phyloP scores from a whole-genome alignment of 139 green algal species.

The Nannochloris sp. region DNA sequence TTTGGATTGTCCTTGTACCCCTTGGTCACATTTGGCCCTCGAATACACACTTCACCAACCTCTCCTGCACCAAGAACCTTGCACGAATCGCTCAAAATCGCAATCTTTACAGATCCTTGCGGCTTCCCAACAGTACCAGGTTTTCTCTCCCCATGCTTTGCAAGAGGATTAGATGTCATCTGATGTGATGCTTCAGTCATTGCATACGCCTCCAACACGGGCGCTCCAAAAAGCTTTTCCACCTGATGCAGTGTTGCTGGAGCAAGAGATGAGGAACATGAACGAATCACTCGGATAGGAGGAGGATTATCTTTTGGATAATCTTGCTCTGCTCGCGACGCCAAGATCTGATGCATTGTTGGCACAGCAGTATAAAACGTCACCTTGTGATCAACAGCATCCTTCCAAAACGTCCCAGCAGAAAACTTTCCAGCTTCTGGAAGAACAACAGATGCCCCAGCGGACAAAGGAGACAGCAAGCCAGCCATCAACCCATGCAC shows the following conservation, averaged over 20 bases:
- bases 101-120: not conserved
- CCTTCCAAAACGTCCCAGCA: slow-evolving; percentile 62
- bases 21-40: slow-evolving; percentile 65
- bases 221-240: slow-evolving; percentile 57
- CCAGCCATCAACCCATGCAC: slow-evolving; percentile 79
- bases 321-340: slow-evolving; percentile 38
- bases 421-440: slow-evolving; percentile 44
- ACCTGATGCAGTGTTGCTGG: slow-evolving; percentile 58
- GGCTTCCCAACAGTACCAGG: slow-evolving; percentile 23
- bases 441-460: slow-evolving; percentile 47
- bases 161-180: slow-evolving; percentile 75
- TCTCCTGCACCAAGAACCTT: slow-evolving; percentile 12
- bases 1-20: slow-evolving; percentile 71
- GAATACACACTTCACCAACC: slow-evolving; percentile 71
- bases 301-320: slow-evolving; percentile 35
- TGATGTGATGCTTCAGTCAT: slow-evolving; percentile 86
- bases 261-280: slow-evolving; percentile 59
- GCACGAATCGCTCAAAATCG: not conserved
- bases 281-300: slow-evolving; percentile 76
- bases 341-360: slow-evolving; percentile 39
- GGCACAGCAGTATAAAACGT: slow-evolving; percentile 73
- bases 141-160: slow-evolving; percentile 46
- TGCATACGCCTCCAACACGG: slow-evolving; percentile 78
- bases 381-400: slow-evolving; percentile 33
- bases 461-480: slow-evolving; percentile 57